A percentile compares a stretch with the other conserved stretches of the same genome.
These are phyloP conservation scores for Cerrena zonata DNA, from an alignment of 1,284 basidiomycete genomes.

Conservation along the genomic window DNA sequence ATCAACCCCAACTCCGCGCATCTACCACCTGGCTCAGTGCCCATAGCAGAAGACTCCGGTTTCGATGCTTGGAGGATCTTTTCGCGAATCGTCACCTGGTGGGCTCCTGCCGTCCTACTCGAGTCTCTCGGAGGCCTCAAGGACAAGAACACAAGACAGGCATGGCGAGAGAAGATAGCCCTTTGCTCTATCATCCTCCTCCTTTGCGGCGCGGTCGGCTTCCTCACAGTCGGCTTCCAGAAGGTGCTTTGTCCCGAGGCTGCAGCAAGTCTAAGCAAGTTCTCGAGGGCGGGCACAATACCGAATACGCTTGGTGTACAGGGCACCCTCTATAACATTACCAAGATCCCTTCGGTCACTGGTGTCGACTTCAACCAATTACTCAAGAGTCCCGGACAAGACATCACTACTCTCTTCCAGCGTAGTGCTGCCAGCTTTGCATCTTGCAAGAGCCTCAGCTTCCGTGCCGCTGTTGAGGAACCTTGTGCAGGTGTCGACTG, in stretches of 20 bases:
- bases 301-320: conserved; percentile 69
- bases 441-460: conserved; percentile 55
- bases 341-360: conserved; percentile 47
- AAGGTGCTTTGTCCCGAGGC: conserved; percentile 81
- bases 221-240: conserved; percentile 92
- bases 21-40: conserved; percentile 29
- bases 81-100: conserved; percentile 79
- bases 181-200: conserved; percentile 82
- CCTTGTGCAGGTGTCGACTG: conserved; percentile 66
- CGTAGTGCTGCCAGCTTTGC: conserved; percentile 61
- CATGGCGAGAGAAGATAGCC: conserved; percentile 97
- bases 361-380: conserved; percentile 55
- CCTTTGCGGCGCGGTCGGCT: conserved; percentile 80
- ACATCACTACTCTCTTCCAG: conserved; percentile 82
- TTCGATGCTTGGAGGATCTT: conserved; percentile 81
- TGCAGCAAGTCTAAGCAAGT: conserved; percentile 51
- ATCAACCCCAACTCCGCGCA: conserved; percentile 67
- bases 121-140: conserved; percentile 73
- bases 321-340: conserved; percentile 76
- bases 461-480: conserved; percentile 66
- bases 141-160: conserved; percentile 75
- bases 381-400: conserved; percentile 61
- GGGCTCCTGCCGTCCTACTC: conserved; percentile 82
- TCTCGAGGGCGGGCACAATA: conserved; percentile 59
- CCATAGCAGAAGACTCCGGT: conserved; percentile 28